Conservation (phyloP, 1,139 yeast species). For the Hyphopichia khmerensis region DNA sequence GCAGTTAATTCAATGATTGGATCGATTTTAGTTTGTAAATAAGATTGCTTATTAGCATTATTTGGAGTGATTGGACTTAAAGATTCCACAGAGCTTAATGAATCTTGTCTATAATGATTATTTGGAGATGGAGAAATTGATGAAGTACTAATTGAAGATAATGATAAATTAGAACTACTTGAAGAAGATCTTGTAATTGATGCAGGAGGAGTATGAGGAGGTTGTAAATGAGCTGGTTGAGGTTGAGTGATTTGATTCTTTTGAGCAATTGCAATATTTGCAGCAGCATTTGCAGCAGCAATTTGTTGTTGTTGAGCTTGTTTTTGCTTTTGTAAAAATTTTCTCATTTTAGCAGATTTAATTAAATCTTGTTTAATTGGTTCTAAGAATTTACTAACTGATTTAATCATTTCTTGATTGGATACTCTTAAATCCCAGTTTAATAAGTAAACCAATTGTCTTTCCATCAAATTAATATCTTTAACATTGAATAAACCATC, state of each 20-base stretch:
- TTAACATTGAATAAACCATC: conserved; percentile 66
- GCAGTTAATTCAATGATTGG: conserved; percentile 45
- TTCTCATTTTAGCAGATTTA: conserved; percentile 37
- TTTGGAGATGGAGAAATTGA: conserved; percentile 7
- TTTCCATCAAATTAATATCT: conserved; percentile 78
- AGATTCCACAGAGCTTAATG: conserved; percentile 18
- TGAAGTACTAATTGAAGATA: conserved; percentile 8
- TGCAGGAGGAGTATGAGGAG: conserved; percentile 9
- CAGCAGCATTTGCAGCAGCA: conserved; percentile 2
- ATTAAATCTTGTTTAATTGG: conserved; percentile 63
- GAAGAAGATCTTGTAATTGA: conserved; percentile 12
- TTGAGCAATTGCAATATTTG: conserved; percentile 7
- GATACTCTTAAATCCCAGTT: conserved; percentile 68
- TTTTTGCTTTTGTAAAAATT: conserved; percentile 28
- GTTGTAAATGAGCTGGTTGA: conserved; percentile 5
- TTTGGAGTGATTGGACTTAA: conserved; percentile 1
- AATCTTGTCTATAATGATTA: conserved; percentile 26
- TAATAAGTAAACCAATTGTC: conserved; percentile 65
- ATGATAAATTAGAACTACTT: conserved; percentile 5
- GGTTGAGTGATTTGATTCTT: conserved; percentile 4
- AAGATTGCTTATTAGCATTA: not conserved
- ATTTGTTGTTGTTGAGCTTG: conserved; percentile 13
- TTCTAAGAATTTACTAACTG: conserved; percentile 50
- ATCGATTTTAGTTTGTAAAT: conserved; percentile 20
- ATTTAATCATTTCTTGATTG: conserved; percentile 50